These are phyloP conservation scores for Mycena sanguinolenta DNA, from an alignment of 768 basidiomycete genomes.

Conservation along the genomic window DNA sequence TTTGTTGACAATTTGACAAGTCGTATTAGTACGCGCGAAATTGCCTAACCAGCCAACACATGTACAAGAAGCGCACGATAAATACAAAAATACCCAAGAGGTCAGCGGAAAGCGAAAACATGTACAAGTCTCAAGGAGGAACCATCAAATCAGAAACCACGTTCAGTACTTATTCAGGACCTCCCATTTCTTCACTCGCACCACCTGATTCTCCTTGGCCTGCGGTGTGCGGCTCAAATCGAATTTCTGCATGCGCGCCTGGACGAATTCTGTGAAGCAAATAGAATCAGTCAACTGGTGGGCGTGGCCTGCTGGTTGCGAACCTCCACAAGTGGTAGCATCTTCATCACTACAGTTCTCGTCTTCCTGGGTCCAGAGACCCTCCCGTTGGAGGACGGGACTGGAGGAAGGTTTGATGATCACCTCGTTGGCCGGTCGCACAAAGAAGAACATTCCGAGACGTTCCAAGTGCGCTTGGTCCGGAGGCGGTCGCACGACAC, in stretches of 20 bases:
- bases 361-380: conserved; percentile 40
- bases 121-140: too few species aligned
- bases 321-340: conserved; percentile 40
- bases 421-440: conserved; percentile 53
- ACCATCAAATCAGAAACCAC: too few species aligned
- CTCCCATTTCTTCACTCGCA: conserved; percentile 24
- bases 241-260: conserved; percentile 18
- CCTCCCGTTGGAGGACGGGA: conserved; percentile 55
- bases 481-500: conserved; percentile 61
- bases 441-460: conserved; percentile 63
- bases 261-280: conserved; percentile 8
- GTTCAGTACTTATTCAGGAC: conserved; percentile 20
- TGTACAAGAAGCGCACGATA: too few species aligned
- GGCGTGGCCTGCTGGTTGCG: background rate
- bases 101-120: too few species aligned
- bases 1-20: too few species aligned
- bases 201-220: conserved; percentile 8
- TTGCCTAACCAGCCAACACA: too few species aligned
- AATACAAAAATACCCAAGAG: too few species aligned
- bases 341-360: conserved; percentile 24
- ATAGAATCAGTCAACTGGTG: background rate
- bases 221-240: conserved; percentile 5
- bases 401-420: conserved; percentile 55
- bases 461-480: conserved; percentile 59
- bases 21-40: too few species aligned